Conservation (phyloP, 768 basidiomycete genomes). For the Leccinellum rugosiceps region DNA sequence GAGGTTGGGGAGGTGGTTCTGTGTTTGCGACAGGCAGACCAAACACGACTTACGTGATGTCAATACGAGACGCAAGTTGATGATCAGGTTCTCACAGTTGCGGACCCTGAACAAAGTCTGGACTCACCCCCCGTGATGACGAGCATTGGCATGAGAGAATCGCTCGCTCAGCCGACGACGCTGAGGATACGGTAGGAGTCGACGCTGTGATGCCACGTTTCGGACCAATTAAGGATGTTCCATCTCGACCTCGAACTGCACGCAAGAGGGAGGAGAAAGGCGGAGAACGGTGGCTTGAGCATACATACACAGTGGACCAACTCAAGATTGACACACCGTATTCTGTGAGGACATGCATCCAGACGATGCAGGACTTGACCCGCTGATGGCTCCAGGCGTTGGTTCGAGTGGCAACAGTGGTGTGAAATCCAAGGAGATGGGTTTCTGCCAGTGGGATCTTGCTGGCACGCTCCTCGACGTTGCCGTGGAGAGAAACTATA, state of each 20-base stretch:
- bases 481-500: constrained; percentile 45
- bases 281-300: not conserved
- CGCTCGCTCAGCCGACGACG: constrained; percentile 93
- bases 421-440: constrained; percentile 44
- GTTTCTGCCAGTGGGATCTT: constrained; percentile 42
- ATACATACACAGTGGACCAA: constrained; percentile 54
- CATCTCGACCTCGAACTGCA: constrained; percentile 88
- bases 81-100: constrained; percentile 3
- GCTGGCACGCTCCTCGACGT: constrained; percentile 48
- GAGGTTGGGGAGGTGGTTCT: constrained; percentile 24
- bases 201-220: constrained; percentile 73
- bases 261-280: not conserved
- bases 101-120: not conserved
- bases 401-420: constrained; percentile 18
- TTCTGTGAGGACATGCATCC: constrained; percentile 42
- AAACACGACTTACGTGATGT: not conserved
- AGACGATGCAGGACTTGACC: constrained; percentile 76
- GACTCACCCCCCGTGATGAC: constrained; percentile 14
- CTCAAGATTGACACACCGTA: constrained; percentile 43
- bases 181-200: constrained; percentile 39
- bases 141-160: constrained; percentile 48
- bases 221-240: constrained; percentile 86
- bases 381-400: constrained; percentile 71
- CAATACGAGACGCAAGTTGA: not conserved
- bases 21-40: not conserved